phyloP scores from a whole-genome alignment of 2,329 filamentous ascomycete species.

The Exophiala sp. region DNA sequence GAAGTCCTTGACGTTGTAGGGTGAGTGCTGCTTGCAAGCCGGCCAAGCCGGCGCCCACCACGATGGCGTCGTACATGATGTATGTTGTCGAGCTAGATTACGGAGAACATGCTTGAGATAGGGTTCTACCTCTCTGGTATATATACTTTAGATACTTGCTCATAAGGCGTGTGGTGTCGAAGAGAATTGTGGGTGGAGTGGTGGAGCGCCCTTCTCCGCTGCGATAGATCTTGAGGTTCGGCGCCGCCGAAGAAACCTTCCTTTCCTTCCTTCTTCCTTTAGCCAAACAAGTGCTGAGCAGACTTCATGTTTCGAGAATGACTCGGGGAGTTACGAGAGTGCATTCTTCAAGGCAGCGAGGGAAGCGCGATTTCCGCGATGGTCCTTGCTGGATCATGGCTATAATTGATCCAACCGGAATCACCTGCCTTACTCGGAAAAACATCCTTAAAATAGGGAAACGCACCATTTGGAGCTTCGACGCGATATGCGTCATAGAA shows the following conservation, averaged over 20 bases:
- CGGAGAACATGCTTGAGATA: too few relatives aligned
- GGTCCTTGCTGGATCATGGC: too few relatives aligned
- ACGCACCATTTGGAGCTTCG: too few relatives aligned
- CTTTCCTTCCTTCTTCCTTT: not conserved
- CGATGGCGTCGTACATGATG: conserved; percentile 26
- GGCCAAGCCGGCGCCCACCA: conserved; percentile 48
- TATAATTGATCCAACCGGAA: too few relatives aligned
- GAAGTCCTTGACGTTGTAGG: conserved; percentile 37
- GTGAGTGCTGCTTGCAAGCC: conserved; percentile 38
- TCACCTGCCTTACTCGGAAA: too few relatives aligned
- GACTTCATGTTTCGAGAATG: too few relatives aligned
- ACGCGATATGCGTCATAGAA: too few relatives aligned
- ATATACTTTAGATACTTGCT: not conserved
- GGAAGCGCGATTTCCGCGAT: too few relatives aligned
- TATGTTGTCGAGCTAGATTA: too few relatives aligned
- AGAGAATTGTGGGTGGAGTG: not conserved
- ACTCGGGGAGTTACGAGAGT: too few relatives aligned
- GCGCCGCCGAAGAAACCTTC: not conserved
- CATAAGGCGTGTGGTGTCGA: not conserved
- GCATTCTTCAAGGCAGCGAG: too few relatives aligned
- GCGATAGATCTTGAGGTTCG: not conserved
- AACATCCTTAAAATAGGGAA: too few relatives aligned
- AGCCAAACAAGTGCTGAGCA: not conserved
- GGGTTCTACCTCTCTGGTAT: not conserved
- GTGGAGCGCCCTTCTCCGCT: not conserved